Evolutionary conservation across 768 basidiomycete genomes (phyloP), one percentile per base, ranked within the genome.

Genomic region (Kwoniella newhampshirensis): DNA sequence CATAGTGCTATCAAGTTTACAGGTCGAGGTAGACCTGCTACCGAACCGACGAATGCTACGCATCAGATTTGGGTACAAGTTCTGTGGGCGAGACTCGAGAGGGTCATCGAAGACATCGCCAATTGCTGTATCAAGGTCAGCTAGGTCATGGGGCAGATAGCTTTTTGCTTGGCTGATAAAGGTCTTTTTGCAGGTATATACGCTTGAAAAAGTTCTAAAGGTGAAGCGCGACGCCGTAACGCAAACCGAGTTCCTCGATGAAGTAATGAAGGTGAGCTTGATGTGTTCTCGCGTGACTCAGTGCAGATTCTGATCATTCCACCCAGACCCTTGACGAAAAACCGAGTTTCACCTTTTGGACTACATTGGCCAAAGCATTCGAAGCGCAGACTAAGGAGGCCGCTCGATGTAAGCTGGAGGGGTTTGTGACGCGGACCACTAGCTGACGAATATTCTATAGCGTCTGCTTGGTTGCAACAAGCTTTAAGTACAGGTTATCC

Each of bases 341-440:
- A 72, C 96, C 96, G 0, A 93, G 88, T 59, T 82, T 86, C 20
- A 86, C 84, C 1, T 98, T 97, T 77, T 99, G 96, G 96, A 83
- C 86, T 4, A 84, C 88, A 0, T 75, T 97, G 0, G 83, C 87
- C 0, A 83, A 83, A 28, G 83, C 89, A 0, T 79, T 99, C 53
- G 96, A 98, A 74, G 88, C 84, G 66, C 82, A 88, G 57, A 82
- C 86, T 4, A 83, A 85, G 59, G 93, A 96, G 57, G 84, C 87
- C 1, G 82, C 87, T 0, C 87, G 87, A 80, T 81, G 93, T 91
- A 57, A 23, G 76, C 18, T 44, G 7, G 7, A 13, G 18, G 40
- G 27, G 13, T 37, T 36, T 26, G 17, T n/a, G 12, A 28, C n/a
- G 15, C 5, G 25, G 11, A 21, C 42, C 23, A 20, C 47, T 2